Conservation (phyloP, 1,284 basidiomycete species). For the Pisolithus thermaeus region DNA sequence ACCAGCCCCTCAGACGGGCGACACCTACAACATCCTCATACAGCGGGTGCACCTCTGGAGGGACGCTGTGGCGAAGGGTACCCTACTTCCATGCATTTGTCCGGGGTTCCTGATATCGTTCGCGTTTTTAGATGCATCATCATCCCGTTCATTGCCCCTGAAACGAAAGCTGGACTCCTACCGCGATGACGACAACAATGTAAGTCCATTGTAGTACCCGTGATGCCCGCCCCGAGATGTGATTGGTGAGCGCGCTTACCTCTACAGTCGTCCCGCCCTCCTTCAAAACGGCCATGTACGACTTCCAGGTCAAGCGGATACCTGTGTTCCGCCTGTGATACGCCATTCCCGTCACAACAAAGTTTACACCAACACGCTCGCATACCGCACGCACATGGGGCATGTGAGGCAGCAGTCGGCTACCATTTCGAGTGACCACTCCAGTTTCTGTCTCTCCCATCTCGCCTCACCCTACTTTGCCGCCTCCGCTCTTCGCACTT, state of each 20-base stretch:
- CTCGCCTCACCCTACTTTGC: neutral
- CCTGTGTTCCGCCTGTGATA: slow-evolving; percentile 67
- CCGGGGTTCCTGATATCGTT: slow-evolving; percentile 4
- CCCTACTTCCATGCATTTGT: neutral
- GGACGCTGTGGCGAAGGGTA: slow-evolving; percentile 36
- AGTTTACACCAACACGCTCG: slow-evolving; percentile 53
- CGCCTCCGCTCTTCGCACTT: neutral
- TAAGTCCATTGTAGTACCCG: slow-evolving; percentile 28
- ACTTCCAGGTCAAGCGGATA: slow-evolving; percentile 24
- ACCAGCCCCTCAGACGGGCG: slow-evolving; percentile 32
- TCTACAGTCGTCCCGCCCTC: slow-evolving; percentile 38
- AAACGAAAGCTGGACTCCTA: slow-evolving; percentile 24
- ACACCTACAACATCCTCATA: slow-evolving; percentile 47
- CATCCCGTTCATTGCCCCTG: slow-evolving; percentile 12
- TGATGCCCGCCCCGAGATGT: neutral
- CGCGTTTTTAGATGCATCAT: slow-evolving; percentile 5
- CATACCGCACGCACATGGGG: slow-evolving; percentile 48
- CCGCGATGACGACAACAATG: slow-evolving; percentile 34
- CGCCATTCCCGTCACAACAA: slow-evolving; percentile 21
- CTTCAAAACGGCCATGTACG: slow-evolving; percentile 50
- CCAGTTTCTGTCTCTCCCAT: neutral
- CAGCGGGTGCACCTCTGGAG: slow-evolving; percentile 62
- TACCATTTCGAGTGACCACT: slow-evolving; percentile 57
- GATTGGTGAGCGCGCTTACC: slow-evolving; percentile 5
- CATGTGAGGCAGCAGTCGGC: slow-evolving; percentile 64